Base-by-base conservation (phyloP, 176 grass and related monocot species). In the Echinochloa phyllopogon region DNA sequence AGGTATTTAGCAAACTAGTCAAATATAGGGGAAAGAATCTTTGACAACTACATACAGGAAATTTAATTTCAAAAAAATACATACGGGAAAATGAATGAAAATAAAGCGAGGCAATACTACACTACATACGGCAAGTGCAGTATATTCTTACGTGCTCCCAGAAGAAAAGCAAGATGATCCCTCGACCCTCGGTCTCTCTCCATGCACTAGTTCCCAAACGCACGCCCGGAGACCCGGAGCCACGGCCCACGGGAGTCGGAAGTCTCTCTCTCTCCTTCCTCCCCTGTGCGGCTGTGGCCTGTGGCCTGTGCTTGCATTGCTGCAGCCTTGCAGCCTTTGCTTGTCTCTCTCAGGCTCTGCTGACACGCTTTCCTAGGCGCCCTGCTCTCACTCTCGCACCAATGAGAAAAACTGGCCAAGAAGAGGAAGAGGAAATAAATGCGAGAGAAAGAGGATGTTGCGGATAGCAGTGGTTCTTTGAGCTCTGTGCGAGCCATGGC, bases 341-440 rank as follows among this genome's bases (percentile, higher is more conserved):
- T 18, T 6, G 20, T 65, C 47, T 20, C 82, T 55, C 33, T 14
- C 80, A 15, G 53, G 53, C 53, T 15, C 5, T 12, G 24, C 51
- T 29, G 66, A 72, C 80, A 18, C 75, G 49, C 14, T 83, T 82
- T 74, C 68, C 81, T 11, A 74, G 55, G 52, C 18, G 75, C 44
- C 47, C 74, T 25, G 79, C 16, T 10, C 58, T 37, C 58, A 40
- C 47, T 73, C 58, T 21, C 75, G 81, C 68, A 59, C 67, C 41
- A 53, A 80, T 69, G 33, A 51, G 21, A 45, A 55, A 55, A 75
- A 48, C n/a, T 27, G 11, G 6, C 64, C 74, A 69, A 82, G 23
- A 29, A 53, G 47, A 66, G 5, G 44, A 61, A 88, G 69, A 51
- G 21, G 18, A 76, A 87, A 51, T 82, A 69, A 83, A 69, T 70